Evolutionary conservation across 208 protist genomes (phyloP), one percentile per base, ranked within the genome.

Genomic region (Leishmania turanica): DNA sequence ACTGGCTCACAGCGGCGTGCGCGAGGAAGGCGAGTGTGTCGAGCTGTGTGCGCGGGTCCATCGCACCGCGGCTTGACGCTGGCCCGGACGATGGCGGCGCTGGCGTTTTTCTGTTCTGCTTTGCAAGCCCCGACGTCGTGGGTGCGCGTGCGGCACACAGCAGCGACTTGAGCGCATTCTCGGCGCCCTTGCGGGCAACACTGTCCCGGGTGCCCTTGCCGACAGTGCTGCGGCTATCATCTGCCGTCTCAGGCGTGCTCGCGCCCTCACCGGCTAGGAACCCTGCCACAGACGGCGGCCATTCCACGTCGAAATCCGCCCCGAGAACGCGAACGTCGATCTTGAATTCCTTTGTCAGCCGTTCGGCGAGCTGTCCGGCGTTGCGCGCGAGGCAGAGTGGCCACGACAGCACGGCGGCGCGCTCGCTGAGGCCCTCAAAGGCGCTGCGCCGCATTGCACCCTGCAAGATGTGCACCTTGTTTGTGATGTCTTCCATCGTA

Each of bases 241-340:
- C 42, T 0, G 45, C 69, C 27, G 42, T 53, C 45, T 47, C 45
- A 9, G 42, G 17, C 34, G 2, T 0, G 69, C 47, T 31, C 19
- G 51, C 42, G 34, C n/a, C 15, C 34, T 19, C n/a, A 19, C 15
- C 17, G 8, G 15, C 17, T n/a, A 62, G 11, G 37, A 15, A 53
- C 9, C 73, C 40, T n/a, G 40, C 9, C 45, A 79, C 75, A 0
- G 62, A 79, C 17, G 72, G 68, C 56, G 85, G 86, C 85, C 82
- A 87, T 62, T 70, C 72, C n/a, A 91, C 85, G 0, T 88, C 21
- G 86, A 96, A 96, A 34, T 68, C 87, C 3, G 82, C 82, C 0
- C 91, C 93, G 21, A 96, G 73, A 34, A 96, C 93, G 27, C 89
- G 88, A 42, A 96, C 89, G 62, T 93, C 87, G 15, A 96, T 74